Evolutionary conservation across 108 stramenopile genomes (phyloP), one percentile per base, ranked within the genome.

Genomic region (Nitzschia sp.): DNA sequence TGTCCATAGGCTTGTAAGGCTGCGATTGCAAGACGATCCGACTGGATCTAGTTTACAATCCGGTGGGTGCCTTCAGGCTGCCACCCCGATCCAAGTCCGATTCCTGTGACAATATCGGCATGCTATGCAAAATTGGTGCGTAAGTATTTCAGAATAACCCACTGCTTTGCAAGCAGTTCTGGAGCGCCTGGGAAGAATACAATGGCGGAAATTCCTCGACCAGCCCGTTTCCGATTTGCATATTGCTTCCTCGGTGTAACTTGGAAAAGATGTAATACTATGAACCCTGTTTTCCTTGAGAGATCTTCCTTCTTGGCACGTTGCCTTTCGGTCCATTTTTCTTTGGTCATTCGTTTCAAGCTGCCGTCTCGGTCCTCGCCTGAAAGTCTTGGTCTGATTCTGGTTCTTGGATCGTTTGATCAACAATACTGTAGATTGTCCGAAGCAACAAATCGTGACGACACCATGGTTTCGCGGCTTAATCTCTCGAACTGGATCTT

Each of bases 61-160:
- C 0, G 82, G 71, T 33, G 60, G 27, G 42, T n/a, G 36, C 47
- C 33, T 60, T 21, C 28, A 56, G 32, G 36, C n/a, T n/a, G n/a
- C n/a, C n/a, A 25, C 3, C 65, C 38, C 17, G 56, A 62, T 46
- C 80, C 64, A 23, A 58, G 64, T 11, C n/a, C 21, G 23, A 85
- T 71, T 83, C 86, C 84, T 36, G 72, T n/a, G n/a, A n/a, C n/a
- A n/a, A n/a, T n/a, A n/a, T n/a, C n/a, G n/a, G n/a, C n/a, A n/a
- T n/a, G n/a, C 75, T n/a, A 59, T 33, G 83, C 87, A 88, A 68
- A 85, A 85, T 38, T 78, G 71, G 35, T 79, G 48, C 53, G 80
- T 84, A 18, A 85, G 71, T 3, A 67, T 56, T 27, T 59, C 27
- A n/a, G 78, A 84, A 55, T 82, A 80, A 19, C 66, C 67, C 71